Percentiles rank a stretch among this genome's conserved stretches.
Evolutionary conservation across 192 early-diverging fungal genomes (phyloP).

Genomic region (Rhizoclosmatium sp.): DNA sequence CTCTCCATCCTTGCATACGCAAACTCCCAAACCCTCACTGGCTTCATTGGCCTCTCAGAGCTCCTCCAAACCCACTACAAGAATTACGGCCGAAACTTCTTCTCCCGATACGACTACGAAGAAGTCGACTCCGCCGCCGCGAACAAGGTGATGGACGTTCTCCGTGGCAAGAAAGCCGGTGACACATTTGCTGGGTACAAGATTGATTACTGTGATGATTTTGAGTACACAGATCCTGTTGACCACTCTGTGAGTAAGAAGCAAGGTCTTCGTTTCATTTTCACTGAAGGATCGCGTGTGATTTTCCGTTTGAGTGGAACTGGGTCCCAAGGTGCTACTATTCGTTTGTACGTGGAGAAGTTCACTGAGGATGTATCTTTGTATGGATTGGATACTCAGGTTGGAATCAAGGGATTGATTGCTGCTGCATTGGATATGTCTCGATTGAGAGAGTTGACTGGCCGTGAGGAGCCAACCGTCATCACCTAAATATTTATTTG

Average conservation of each 20-base stretch:
- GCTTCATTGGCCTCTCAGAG: slow-evolving; percentile 69
- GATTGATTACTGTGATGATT: slow-evolving; percentile 81
- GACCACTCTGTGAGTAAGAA: slow-evolving; percentile 84
- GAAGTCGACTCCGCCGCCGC: slow-evolving; percentile 87
- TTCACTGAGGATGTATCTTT: slow-evolving; percentile 66
- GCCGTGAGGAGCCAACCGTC: slow-evolving; percentile 87
- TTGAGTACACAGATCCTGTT: slow-evolving; percentile 94
- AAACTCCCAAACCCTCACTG: slow-evolving; percentile 61
- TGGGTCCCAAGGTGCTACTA: slow-evolving; percentile 93
- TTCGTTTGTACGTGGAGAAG: slow-evolving; percentile 96
- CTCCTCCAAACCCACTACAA: slow-evolving; percentile 84
- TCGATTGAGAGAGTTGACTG: slow-evolving; percentile 80
- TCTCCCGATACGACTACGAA: slow-evolving; percentile 94
- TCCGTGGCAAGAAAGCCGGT: slow-evolving; percentile 69
- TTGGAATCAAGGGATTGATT: slow-evolving; percentile 90
- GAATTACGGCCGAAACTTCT: slow-evolving; percentile 96
- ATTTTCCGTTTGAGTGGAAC: slow-evolving; percentile 94
- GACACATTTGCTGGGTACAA: slow-evolving; percentile 72
- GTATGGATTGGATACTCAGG: slow-evolving; percentile 75
- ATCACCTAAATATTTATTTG: slow-evolving; percentile 29
- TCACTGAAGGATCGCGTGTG: slow-evolving; percentile 90
- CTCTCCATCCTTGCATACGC: slow-evolving; percentile 88
- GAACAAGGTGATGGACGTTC: slow-evolving; percentile 76
- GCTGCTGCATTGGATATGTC: slow-evolving; percentile 80
- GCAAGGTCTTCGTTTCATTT: slow-evolving; percentile 88